Base-by-base conservation (phyloP, 2,329 filamentous ascomycete genomes). In the Ophiobolus disseminans region DNA sequence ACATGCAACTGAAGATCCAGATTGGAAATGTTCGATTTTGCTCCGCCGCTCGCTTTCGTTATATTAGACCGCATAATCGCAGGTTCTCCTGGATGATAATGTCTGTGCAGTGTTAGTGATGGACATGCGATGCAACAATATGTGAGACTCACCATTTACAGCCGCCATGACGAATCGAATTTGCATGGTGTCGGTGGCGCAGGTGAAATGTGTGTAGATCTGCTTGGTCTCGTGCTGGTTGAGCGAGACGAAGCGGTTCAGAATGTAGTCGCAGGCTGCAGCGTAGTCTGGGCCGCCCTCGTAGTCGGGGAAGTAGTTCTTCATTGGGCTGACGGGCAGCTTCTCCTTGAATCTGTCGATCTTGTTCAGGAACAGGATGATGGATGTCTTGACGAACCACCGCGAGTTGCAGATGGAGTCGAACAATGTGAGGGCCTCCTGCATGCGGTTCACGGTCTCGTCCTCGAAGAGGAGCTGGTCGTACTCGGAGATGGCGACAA, bases 31-130 rank as follows among this genome's bases (percentile, higher is more conserved):
- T 67, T 63, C 53, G 55, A 47, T 31, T 60, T 55, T 60, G 60
- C 47, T 56, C 54, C 50, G 46, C 51, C 54, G 49, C 45, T 46
- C 50, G 36, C n/a, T 50, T 52, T 44, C 41, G 48, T 87, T 88
- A 97, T 84, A 97, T 97, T 75, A 97, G 82, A 83, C 93, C 93
- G 78, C 92, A 97, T 76, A 96, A 84, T 76, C 94, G 89, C 60
- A 99, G 86, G 80, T 99, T 99, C 80, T 97, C 94, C 81, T 99
- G 94, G 76, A 99, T 99, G 79, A 99, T 99, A 76, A 99, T 99
- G 79, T 99, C 94, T 96, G 62, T 2, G 40, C 19, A 1, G 37
- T 5, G 45, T 88, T 77, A 86, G 79, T 34, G n/a, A n/a, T 40
- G 6, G 17, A 10, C 41, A 53, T 31, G 6, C 16, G 7, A 44